Evolutionary conservation across 1,284 basidiomycete genomes (phyloP).

Genomic region (Quambalaria eucalypti): DNA sequence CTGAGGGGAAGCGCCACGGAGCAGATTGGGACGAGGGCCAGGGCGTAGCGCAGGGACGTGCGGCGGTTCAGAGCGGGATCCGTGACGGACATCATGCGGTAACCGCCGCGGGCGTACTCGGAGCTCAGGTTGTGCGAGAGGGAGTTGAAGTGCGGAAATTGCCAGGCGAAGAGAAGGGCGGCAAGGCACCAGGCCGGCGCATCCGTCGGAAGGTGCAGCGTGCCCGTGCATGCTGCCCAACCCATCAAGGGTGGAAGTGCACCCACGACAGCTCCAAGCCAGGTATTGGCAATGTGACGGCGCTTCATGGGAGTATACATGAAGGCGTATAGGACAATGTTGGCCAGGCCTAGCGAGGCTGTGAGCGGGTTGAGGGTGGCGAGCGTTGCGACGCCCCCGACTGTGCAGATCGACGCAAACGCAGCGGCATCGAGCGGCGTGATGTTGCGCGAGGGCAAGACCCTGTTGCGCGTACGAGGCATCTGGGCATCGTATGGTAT

Average conservation of each 20-base stretch:
- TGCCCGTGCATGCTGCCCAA: slow-evolving; percentile 87
- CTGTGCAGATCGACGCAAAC: slow-evolving; percentile 67
- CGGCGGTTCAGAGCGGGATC: slow-evolving; percentile 72
- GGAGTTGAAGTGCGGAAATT: slow-evolving; percentile 96
- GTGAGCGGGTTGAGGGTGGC: slow-evolving; percentile 80
- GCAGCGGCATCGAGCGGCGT: slow-evolving; percentile 72
- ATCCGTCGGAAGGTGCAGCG: slow-evolving; percentile 57
- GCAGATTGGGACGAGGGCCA: slow-evolving; percentile 72
- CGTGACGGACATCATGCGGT: slow-evolving; percentile 81
- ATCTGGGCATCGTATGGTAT: slow-evolving; percentile 95
- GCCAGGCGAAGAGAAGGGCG: slow-evolving; percentile 75
- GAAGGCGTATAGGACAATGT: slow-evolving; percentile 82
- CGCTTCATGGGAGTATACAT: slow-evolving; percentile 91
- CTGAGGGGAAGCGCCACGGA: slow-evolving; percentile 55
- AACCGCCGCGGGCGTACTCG: slow-evolving; percentile 87
- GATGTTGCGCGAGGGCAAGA: slow-evolving; percentile 75
- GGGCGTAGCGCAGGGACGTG: slow-evolving; percentile 74
- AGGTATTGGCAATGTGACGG: slow-evolving; percentile 79
- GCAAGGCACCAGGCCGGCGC: slow-evolving; percentile 37
- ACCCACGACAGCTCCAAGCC: slow-evolving; percentile 88
- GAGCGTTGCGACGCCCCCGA: slow-evolving; percentile 68
- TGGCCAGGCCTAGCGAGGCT: slow-evolving; percentile 70
- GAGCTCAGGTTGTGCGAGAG: slow-evolving; percentile 78
- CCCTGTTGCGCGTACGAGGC: slow-evolving; percentile 76
- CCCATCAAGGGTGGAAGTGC: slow-evolving; percentile 93